phyloP scores from a whole-genome alignment of 2,329 filamentous ascomycete genomes.

The Fusarium chuoi region DNA sequence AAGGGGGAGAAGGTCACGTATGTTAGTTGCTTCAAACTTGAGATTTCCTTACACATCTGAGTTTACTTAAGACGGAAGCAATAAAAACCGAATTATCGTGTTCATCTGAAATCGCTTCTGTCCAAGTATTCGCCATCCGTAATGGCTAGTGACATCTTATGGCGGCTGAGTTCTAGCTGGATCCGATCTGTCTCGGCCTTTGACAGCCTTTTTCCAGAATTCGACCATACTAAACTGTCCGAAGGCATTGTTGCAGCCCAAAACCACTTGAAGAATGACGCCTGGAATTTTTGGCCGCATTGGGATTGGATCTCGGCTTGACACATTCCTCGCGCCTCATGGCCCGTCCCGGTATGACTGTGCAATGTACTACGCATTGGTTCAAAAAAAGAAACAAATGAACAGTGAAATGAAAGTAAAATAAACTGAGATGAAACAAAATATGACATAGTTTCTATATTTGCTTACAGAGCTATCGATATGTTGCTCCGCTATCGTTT shows the following conservation, averaged over 20 bases:
- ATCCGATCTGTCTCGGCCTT: not conserved
- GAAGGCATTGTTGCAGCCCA: rapidly evolving
- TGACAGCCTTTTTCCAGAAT: rapidly evolving
- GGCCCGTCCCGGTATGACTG: not conserved
- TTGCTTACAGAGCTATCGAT: no score
- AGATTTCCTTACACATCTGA: rapidly evolving
- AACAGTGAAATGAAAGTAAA: rapidly evolving
- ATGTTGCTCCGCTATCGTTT: not conserved
- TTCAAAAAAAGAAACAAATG: rapidly evolving
- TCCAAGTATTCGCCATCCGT: rapidly evolving
- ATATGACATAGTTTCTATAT: no score
- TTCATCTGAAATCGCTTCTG: not conserved
- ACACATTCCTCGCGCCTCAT: not conserved
- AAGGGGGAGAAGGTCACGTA: no score
- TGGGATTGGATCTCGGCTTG: not conserved
- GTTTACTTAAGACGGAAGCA: not conserved
- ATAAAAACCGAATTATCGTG: rapidly evolving
- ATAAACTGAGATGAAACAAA: no score
- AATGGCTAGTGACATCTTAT: not conserved
- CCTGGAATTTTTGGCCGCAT: not conserved
- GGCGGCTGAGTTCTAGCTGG: not conserved
- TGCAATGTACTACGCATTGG: rapidly evolving
- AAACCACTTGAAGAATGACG: not conserved
- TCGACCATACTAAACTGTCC: rapidly evolving
- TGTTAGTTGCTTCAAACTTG: not conserved